Base-by-base conservation (phyloP, 805 yeast species). In the Teunomyces funiuensis region DNA sequence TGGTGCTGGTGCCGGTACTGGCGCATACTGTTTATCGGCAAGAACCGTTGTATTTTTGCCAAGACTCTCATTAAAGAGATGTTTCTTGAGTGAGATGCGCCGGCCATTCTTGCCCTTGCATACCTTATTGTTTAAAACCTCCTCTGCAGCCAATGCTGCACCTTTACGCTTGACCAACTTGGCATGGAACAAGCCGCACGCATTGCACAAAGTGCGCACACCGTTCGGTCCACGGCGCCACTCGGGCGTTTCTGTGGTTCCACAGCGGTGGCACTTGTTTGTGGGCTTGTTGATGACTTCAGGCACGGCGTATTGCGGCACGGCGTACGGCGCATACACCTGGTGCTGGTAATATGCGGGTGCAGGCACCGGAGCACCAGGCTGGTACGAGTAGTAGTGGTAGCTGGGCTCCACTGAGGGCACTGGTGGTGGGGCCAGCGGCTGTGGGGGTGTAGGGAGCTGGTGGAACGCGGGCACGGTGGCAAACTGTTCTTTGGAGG, bases 221-320 rank as follows among this genome's bases (percentile, higher is more conserved):
- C 74, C 74, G 33, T 66, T 65, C 8, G 74, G 74, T 3, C 74
- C 74, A 33, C 73, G 53, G 40, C 74, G 53, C 74, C 74, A 68
- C 49, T 68, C 74, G 5, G 73, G 74, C 2, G 74, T 68, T 43
- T 70, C 74, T 2, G 73, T 69, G 26, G 74, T 69, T 11, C 74
- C 74, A 44, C 75, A 70, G 23, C 75, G 51, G 41, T 70, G 74
- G 41, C 75, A 70, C 45, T 61, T 64, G 45, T 69, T 66, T 40
- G 52, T 54, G 23, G 63, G 60, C 43, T 62, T 63, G 42, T 61
- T 60, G 19, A 63, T 58, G 22, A 63, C 61, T 46, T 63, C 69
- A 2, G 68, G 68, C 0, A 55, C 49, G 23, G 56, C 50, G 39
- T 47, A 58, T 23, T 49, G 56, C 4, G 37, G 37, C 16, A 23